phyloP scores from a whole-genome alignment of 2,329 filamentous ascomycete genomes.

The Periconia sp. region DNA sequence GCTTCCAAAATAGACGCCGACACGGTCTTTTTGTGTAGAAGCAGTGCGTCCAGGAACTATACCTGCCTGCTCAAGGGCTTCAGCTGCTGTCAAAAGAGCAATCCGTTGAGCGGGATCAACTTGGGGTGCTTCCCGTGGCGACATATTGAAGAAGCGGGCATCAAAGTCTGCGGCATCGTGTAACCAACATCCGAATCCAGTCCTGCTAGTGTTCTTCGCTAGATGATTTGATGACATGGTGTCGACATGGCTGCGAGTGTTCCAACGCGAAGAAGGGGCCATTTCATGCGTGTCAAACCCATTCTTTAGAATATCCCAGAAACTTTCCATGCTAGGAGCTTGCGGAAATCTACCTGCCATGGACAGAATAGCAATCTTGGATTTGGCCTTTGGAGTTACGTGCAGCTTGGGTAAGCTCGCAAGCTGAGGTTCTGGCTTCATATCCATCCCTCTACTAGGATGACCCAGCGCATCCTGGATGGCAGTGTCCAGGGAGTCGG shows the following conservation, averaged over 20 bases:
- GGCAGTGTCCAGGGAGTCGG: no score
- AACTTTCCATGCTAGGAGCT: conserved; percentile 30
- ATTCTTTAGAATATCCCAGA: conserved; percentile 40
- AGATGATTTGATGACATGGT: no score
- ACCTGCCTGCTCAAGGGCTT: conserved; percentile 28
- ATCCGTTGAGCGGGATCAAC: conserved; percentile 25
- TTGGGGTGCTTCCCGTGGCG: conserved; percentile 25
- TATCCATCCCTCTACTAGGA: not conserved
- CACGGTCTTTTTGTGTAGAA: conserved; percentile 29
- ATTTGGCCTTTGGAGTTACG: not conserved
- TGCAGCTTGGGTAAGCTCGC: not conserved
- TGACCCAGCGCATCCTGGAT: no score
- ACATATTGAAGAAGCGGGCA: conserved; percentile 29
- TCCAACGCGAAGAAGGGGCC: conserved; percentile 38
- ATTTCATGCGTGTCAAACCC: conserved; percentile 36
- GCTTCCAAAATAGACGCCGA: conserved; percentile 42
- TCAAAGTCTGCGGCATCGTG: no score
- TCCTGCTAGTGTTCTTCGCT: no score
- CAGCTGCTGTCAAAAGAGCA: conserved; percentile 21
- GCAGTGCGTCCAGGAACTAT: conserved; percentile 31
- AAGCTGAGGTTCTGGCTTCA: not conserved
- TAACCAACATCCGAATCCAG: no score
- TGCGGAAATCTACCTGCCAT: conserved; percentile 43
- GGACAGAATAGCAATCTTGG: conserved; percentile 40
- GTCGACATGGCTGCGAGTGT: conserved; percentile 26